phyloP scores from a whole-genome alignment of 2,329 filamentous ascomycete genomes.

The Ramularia collo-cygni region DNA sequence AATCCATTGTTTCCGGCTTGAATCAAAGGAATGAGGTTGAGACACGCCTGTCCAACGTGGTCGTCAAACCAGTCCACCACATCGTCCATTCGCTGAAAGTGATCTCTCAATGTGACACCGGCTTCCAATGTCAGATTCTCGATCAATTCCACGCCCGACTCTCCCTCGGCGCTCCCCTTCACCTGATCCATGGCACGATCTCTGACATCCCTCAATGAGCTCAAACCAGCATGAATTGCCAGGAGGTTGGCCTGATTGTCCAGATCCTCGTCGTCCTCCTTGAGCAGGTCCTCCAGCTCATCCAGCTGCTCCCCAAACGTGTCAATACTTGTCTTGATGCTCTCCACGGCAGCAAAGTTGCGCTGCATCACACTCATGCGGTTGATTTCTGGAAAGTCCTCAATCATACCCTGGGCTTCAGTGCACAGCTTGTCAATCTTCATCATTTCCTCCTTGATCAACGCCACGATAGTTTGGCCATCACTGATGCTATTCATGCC shows the following conservation, averaged over 20 bases:
- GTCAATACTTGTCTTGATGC: constrained; percentile 86
- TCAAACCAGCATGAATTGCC: constrained; percentile 84
- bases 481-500: constrained; percentile 86
- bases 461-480: constrained; percentile 82
- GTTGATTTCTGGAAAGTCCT: constrained; percentile 91
- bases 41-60: constrained; percentile 78
- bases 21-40: constrained; percentile 83
- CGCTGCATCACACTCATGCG: constrained; percentile 88
- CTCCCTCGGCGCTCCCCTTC: constrained; percentile 62
- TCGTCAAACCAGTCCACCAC: constrained; percentile 94
- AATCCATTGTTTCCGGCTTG: constrained; percentile 80
- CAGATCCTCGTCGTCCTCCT: constrained; percentile 74
- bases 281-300: constrained; percentile 69
- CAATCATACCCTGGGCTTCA: constrained; percentile 95
- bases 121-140: constrained; percentile 57
- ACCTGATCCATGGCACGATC: constrained; percentile 98
- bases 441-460: constrained; percentile 97
- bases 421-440: constrained; percentile 97
- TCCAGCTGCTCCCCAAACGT: constrained; percentile 73
- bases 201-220: constrained; percentile 82
- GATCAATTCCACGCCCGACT: constrained; percentile 95
- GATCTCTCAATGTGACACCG: constrained; percentile 74
- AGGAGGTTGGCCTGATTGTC: constrained; percentile 91
- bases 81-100: constrained; percentile 79
- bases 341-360: constrained; percentile 89